phyloP scores from a whole-genome alignment of 2,329 filamentous ascomycete genomes.

The Aspergillus sp. region DNA sequence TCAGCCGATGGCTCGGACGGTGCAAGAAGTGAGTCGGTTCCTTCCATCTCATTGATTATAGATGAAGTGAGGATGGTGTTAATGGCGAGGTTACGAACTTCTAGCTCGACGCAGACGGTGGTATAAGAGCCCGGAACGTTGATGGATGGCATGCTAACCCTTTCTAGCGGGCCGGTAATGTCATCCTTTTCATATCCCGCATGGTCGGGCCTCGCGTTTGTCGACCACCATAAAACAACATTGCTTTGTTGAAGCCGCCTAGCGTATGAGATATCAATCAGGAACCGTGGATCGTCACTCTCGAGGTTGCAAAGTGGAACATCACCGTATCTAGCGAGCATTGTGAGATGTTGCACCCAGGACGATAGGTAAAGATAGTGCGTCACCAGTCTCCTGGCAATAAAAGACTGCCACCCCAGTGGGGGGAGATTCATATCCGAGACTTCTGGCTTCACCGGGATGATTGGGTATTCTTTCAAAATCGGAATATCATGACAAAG shows the following conservation, averaged over 20 bases:
- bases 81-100: constrained; percentile 90
- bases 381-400: constrained; percentile 79
- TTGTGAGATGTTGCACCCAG: constrained; percentile 86
- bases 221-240: constrained; percentile 96
- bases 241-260: constrained; percentile 85
- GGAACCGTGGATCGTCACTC: constrained; percentile 85
- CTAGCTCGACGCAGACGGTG: constrained; percentile 93
- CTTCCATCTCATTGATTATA: constrained; percentile 93
- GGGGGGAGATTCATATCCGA: constrained; percentile 85
- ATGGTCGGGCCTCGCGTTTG: constrained; percentile 83
- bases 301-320: constrained; percentile 95
- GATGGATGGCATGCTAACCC: constrained; percentile 84
- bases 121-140: constrained; percentile 94
- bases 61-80: constrained; percentile 97
- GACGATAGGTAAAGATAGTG: constrained; percentile 91
- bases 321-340: constrained; percentile 87
- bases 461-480: constrained; percentile 77
- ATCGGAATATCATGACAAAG: constrained; percentile 82
- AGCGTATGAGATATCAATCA: constrained; percentile 96
- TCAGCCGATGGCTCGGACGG: constrained; percentile 65
- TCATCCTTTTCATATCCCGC: constrained; percentile 95
- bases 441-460: constrained; percentile 78
- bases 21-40: constrained; percentile 83
- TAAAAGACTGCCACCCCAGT: constrained; percentile 88
- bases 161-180: constrained; percentile 76